Base-by-base conservation (phyloP, 2,329 filamentous ascomycete genomes). In the Fusarium pilosicola region DNA sequence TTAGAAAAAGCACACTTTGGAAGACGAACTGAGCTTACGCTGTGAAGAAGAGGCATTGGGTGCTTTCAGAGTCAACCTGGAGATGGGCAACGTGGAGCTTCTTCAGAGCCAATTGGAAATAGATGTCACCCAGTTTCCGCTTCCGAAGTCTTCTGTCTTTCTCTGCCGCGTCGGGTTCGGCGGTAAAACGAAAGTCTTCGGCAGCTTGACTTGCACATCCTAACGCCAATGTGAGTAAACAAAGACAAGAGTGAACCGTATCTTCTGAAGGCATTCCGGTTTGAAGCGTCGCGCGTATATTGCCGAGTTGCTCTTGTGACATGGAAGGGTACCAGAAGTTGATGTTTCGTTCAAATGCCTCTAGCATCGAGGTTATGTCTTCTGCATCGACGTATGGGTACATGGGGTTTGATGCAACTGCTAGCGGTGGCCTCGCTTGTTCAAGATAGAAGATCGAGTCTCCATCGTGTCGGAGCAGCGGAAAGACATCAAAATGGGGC, bases 311-410 rank as follows among this genome's bases (percentile, higher is more conserved):
- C 1, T 70, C 65, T 48, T 80, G 81, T 1, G 85, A 85, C 79
- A 87, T 83, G 11, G 85, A 86, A 0, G 86, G 87, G 62, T 88
- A 88, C 85, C 86, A 88, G 54, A 87, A 88, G 75, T 88, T 88
- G 46, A 88, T 79, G 39, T 82, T 84, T 6, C 78, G 77, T 67
- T 86, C 81, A 51, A 88, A 88, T 0, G 84, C 82, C 4, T 80
- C 76, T 0, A 88, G 74, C 10, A 86, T 83, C 0, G 76, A 75
- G 22, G 83, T 80, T 5, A 87, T 76, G 12, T 88, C 86, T 3
- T 82, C 78, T 0, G 81, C 73, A 3, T 81, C 81, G 10, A 85
- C 80, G 44, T 85, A 86, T 0, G 86, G 87, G 28, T 83, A 81
- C 66, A 85, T 81, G 14, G 80, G 80, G 7, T 79, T 79, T 0